Conservation (phyloP, 257 asterid species). For the Scutellaria barbata region DNA sequence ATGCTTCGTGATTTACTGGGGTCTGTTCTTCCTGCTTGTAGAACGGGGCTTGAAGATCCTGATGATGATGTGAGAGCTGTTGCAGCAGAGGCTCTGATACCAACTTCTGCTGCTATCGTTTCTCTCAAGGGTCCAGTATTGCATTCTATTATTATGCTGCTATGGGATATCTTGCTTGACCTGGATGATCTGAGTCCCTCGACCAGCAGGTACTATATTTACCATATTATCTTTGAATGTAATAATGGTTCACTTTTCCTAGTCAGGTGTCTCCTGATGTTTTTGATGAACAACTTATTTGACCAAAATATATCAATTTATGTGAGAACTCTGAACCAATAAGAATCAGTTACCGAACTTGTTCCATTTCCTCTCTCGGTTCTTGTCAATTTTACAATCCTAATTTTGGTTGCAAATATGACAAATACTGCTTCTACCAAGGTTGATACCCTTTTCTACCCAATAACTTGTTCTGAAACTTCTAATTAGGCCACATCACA, state of each 20-base stretch:
- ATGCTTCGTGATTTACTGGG: conserved; percentile 83
- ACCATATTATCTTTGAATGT: not conserved
- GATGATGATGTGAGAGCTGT: conserved; percentile 99
- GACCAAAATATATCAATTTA: not conserved
- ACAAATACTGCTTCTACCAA: not conserved
- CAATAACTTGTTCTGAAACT: not conserved
- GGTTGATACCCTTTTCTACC: not conserved
- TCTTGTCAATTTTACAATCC: not conserved
- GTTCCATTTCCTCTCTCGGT: conserved; percentile 12
- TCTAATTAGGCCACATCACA: not conserved
- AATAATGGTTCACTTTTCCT: too few species aligned
- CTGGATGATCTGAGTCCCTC: conserved; percentile 99
- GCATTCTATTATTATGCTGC: conserved; percentile 89
- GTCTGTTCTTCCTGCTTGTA: conserved; percentile 88
- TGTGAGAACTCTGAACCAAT: conserved; percentile 1
- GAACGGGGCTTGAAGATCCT: conserved; percentile 97
- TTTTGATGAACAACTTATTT: conserved; percentile 3
- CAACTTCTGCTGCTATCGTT: conserved; percentile 86
- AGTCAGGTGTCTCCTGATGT: not conserved
- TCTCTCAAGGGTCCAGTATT: conserved; percentile 70
- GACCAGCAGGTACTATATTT: conserved; percentile 82
- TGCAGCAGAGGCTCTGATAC: conserved; percentile 96
- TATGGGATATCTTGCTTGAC: conserved; percentile 99
- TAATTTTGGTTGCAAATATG: conserved; percentile 4
- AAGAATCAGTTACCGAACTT: not conserved